Evolutionary conservation across 169 alveolate genomes (phyloP).

Genomic region (Eimeria zaria): DNA sequence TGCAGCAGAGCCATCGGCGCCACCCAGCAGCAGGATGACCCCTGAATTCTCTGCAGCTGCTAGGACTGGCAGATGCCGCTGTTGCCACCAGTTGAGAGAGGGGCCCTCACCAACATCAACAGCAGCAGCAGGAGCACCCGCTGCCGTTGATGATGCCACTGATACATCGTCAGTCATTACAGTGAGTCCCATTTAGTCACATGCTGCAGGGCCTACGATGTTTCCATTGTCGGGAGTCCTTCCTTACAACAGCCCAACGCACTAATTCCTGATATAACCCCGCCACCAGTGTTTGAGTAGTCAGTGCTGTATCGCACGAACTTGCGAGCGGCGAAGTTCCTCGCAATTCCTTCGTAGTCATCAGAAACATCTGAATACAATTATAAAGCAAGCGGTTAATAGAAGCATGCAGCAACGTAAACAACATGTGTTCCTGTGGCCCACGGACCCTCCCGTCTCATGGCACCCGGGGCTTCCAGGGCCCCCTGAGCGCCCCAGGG

Average conservation of each 20-base stretch:
- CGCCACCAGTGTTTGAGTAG: background rate
- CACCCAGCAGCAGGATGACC: slow-evolving; percentile 44
- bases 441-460: background rate
- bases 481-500: background rate
- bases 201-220: background rate
- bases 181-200: background rate
- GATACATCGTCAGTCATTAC: background rate
- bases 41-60: slow-evolving; percentile 42
- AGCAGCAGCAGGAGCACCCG: background rate
- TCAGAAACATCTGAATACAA: background rate
- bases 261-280: background rate
- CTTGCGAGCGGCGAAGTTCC: background rate
- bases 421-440: background rate
- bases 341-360: background rate
- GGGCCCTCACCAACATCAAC: slow-evolving; percentile 1
- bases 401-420: background rate
- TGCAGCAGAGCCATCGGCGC: slow-evolving; percentile 53
- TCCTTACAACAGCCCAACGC: background rate
- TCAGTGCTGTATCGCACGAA: background rate
- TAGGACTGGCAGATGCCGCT: slow-evolving; percentile 32
- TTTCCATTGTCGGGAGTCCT: background rate
- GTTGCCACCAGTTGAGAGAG: slow-evolving; percentile 54
- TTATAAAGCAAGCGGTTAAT: background rate
- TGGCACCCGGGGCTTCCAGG: too few species aligned
- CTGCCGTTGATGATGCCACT: background rate